These are phyloP conservation scores for Zizania latifolia DNA, from an alignment of 176 grass and related monocot genomes.

Conservation along the genomic window DNA sequence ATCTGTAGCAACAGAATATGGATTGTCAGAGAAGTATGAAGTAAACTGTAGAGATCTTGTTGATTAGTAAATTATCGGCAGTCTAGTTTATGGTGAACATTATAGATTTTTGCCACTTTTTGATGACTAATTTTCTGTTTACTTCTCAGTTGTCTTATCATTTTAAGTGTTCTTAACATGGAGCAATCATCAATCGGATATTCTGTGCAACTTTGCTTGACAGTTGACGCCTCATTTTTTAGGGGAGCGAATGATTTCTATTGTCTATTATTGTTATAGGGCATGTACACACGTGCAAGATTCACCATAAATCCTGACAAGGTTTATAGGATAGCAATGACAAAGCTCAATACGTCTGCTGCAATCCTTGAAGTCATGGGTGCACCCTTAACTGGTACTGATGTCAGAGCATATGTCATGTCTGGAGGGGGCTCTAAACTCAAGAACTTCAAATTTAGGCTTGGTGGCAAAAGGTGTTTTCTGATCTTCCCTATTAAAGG, in stretches of 20 bases:
- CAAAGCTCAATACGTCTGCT: constrained; percentile 88
- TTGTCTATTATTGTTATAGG: constrained; percentile 42
- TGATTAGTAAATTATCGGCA: background rate
- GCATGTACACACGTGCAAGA: constrained; percentile 62
- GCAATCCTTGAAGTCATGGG: constrained; percentile 90
- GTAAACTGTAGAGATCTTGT: background rate
- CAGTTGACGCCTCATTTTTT: background rate
- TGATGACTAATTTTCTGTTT: background rate
- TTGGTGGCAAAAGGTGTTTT: constrained; percentile 76
- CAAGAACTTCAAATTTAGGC: constrained; percentile 77
- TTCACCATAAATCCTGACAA: constrained; percentile 92
- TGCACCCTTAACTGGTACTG: constrained; percentile 81
- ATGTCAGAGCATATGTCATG: constrained; percentile 83
- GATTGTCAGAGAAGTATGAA: background rate
- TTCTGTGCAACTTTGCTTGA: background rate
- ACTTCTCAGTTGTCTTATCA: background rate
- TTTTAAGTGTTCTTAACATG: background rate
- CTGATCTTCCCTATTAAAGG: constrained; percentile 93
- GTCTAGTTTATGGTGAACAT: background rate
- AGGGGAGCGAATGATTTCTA: background rate
- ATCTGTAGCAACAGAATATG: background rate
- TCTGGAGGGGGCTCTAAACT: constrained; percentile 83
- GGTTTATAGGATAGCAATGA: constrained; percentile 85
- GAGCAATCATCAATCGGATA: background rate
- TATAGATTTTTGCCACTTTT: background rate